A percentile compares a stretch with the other conserved stretches of the same genome.
These are phyloP conservation scores for Pseudogymnoascus destructans DNA, from an alignment of 2,329 filamentous ascomycete species.

Conservation along the genomic window DNA sequence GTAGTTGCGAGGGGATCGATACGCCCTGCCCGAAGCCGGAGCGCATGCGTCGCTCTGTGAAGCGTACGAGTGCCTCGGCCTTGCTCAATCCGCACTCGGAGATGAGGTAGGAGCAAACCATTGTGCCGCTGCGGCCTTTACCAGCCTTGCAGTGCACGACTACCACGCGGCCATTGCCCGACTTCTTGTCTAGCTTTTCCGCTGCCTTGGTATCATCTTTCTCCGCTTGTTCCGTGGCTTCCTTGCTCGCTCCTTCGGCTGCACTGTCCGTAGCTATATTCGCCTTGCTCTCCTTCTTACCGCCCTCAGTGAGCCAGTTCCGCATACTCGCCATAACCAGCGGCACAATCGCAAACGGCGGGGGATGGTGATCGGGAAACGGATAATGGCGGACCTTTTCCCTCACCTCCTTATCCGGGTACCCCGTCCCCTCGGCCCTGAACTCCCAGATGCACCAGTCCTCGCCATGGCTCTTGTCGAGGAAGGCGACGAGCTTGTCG, in stretches of 20 bases:
- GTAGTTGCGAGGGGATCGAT: slow-evolving; percentile 81
- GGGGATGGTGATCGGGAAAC: slow-evolving; percentile 94
- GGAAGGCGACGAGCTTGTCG: slow-evolving; percentile 71
- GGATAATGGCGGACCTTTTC: slow-evolving; percentile 79
- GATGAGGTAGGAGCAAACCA: slow-evolving; percentile 80
- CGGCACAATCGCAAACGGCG: slow-evolving; percentile 79
- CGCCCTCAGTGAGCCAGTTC: slow-evolving; percentile 58
- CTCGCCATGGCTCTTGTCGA: slow-evolving; percentile 69
- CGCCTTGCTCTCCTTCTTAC: slow-evolving; percentile 15
- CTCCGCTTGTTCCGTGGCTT: slow-evolving; percentile 11
- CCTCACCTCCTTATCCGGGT: slow-evolving; percentile 82
- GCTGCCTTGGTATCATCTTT: slow-evolving; percentile 13
- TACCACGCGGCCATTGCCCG: slow-evolving; percentile 45
- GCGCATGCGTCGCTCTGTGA: slow-evolving; percentile 79
- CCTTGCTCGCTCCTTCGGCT: slow-evolving; percentile 11
- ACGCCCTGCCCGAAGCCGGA: slow-evolving; percentile 80
- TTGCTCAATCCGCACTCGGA: slow-evolving; percentile 64
- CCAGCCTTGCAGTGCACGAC: slow-evolving; percentile 97
- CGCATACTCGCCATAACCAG: slow-evolving; percentile 86
- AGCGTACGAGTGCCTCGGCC: slow-evolving; percentile 49
- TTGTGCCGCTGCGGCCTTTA: slow-evolving; percentile 83
- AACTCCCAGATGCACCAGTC: slow-evolving; percentile 98
- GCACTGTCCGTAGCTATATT: background rate
- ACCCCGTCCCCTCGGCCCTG: slow-evolving; percentile 88
- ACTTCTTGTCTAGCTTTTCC: slow-evolving; percentile 23